A percentile compares a stretch with the other conserved stretches of the same genome.
These are phyloP conservation scores for Rhodofomes roseus DNA, from an alignment of 1,284 basidiomycete species.

Conservation along the genomic window DNA sequence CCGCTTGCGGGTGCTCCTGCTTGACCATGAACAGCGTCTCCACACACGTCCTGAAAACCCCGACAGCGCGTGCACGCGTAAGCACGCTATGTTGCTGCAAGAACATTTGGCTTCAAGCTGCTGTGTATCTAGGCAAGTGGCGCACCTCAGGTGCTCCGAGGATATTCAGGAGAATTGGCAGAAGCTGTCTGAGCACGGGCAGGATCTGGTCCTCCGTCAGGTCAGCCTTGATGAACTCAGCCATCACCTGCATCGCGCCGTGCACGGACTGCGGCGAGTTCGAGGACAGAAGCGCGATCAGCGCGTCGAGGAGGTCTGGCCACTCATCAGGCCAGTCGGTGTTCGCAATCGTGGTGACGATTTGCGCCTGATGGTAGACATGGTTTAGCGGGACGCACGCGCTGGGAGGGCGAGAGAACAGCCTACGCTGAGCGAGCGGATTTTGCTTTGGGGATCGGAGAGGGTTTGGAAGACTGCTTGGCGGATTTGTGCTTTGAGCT, in stretches of 20 bases:
- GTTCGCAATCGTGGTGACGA: slow-evolving; percentile 80
- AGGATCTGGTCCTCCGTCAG: slow-evolving; percentile 90
- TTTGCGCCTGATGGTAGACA: slow-evolving; percentile 59
- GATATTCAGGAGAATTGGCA: slow-evolving; percentile 84
- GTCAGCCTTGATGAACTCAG: slow-evolving; percentile 89
- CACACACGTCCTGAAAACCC: slow-evolving; percentile 90
- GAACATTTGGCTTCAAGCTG: not conserved
- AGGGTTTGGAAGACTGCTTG: slow-evolving; percentile 74
- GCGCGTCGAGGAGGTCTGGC: slow-evolving; percentile 69
- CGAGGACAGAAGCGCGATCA: slow-evolving; percentile 75
- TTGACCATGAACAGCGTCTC: slow-evolving; percentile 92
- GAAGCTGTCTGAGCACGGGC: slow-evolving; percentile 78
- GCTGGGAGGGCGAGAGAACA: not conserved
- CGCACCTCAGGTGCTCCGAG: slow-evolving; percentile 71
- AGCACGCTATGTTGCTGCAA: slow-evolving; percentile 65
- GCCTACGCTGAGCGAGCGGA: slow-evolving; percentile 76
- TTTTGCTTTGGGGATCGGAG: slow-evolving; percentile 82
- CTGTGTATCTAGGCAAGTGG: not conserved
- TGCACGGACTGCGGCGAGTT: slow-evolving; percentile 75
- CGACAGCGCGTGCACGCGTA: slow-evolving; percentile 81
- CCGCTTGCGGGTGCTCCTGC: slow-evolving; percentile 83
- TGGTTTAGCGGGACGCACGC: not conserved
- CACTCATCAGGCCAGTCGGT: slow-evolving; percentile 96
- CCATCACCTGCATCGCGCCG: slow-evolving; percentile 93
- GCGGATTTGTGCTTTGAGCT: slow-evolving; percentile 81